A percentile compares a stretch with the other conserved stretches of the same genome.
phyloP scores from a whole-genome alignment of 139 green algal species.

The Closterium sp. region DNA sequence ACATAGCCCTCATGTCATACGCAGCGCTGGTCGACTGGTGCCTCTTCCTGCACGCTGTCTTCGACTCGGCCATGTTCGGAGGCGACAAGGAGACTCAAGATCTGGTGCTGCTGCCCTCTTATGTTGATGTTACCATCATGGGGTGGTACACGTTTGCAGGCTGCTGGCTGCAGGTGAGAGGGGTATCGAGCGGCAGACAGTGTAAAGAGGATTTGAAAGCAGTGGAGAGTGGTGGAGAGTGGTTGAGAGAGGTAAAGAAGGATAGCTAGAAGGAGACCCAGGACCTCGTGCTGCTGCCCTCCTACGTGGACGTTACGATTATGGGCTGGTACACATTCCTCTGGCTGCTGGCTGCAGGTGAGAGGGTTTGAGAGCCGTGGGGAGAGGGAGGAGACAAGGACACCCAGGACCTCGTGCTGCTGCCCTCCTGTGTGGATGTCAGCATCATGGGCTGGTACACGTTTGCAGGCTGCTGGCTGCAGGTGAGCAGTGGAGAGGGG shows the following conservation, averaged over 20 bases:
- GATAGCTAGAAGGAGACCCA: neutral
- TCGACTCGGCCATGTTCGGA: neutral
- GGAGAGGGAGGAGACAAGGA: too few relatives aligned
- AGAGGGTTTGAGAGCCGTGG: neutral
- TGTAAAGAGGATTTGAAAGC: too few relatives aligned
- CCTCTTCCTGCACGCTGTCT: conserved; percentile 24
- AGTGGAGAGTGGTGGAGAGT: neutral
- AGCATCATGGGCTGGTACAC: too few relatives aligned
- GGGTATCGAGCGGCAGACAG: neutral
- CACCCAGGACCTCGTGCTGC: too few relatives aligned
- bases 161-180: conserved; percentile 22
- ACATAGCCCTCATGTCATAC: conserved; percentile 24
- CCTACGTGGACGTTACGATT: conserved; percentile 12
- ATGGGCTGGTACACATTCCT: neutral
- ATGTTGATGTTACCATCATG: conserved; percentile 24
- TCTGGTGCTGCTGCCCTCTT: conserved; percentile 21
- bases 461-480: conserved; percentile 24
- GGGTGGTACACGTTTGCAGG: conserved; percentile 34
- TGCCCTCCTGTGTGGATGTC: neutral
- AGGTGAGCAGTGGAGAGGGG: neutral
- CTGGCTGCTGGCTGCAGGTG: conserved; percentile 32
- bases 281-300: conserved; percentile 10
- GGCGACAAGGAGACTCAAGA: neutral
- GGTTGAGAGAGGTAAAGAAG: neutral
- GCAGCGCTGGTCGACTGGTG: conserved; percentile 16